Percentiles rank a stretch among this genome's conserved stretches.
phyloP scores from a whole-genome alignment of 2,329 filamentous ascomycete species.

The Diaporthe amygdali region DNA sequence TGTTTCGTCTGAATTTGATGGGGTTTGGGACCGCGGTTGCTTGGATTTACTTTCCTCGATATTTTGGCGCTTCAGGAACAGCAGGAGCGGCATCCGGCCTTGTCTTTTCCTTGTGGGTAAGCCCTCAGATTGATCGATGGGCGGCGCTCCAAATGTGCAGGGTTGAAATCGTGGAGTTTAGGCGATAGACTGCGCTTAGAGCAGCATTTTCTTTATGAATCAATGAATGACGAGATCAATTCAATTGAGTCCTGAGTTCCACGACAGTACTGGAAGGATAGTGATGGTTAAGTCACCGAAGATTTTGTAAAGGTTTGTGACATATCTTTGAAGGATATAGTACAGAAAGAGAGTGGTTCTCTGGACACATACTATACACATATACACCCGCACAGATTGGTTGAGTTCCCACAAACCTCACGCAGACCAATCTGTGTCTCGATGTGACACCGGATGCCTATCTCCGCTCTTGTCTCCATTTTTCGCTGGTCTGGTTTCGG shows the following conservation, averaged over 20 bases:
- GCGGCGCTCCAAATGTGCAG: not conserved
- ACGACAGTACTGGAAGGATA: not conserved
- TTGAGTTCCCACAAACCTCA: not conserved
- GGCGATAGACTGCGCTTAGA: not conserved
- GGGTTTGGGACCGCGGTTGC: too few relatives aligned
- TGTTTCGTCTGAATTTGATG: not conserved
- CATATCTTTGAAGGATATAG: not conserved
- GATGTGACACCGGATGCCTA: not conserved
- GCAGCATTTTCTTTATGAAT: not conserved
- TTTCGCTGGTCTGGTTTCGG: too few relatives aligned
- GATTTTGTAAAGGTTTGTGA: too few relatives aligned
- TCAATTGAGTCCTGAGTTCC: not conserved
- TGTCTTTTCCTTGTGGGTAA: not conserved
- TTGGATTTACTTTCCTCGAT: too few relatives aligned
- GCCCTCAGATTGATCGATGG: not conserved
- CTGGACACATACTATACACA: not conserved
- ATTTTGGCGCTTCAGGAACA: not conserved
- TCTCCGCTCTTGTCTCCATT: too few relatives aligned
- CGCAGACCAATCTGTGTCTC: not conserved
- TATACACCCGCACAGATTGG: not conserved
- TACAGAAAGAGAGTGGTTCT: not conserved
- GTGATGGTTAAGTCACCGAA: too few relatives aligned
- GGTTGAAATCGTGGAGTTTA: not conserved
- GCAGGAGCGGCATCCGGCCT: not conserved
- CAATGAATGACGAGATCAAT: not conserved